Evolutionary conservation across 257 asterid genomes (phyloP).

Genomic region (Agastache rugosa): DNA sequence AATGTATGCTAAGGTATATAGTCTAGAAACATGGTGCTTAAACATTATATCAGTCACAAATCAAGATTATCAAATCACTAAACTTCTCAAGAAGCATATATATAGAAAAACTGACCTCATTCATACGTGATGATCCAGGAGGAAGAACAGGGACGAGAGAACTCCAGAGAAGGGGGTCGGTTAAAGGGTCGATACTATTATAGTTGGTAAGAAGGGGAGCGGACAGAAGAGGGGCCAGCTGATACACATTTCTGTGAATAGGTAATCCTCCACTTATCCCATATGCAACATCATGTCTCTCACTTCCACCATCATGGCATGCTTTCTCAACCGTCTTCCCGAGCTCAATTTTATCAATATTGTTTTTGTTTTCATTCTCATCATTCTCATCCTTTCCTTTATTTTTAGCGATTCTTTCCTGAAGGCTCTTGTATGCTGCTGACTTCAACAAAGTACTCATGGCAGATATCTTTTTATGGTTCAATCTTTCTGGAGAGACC

Average conservation of each 20-base stretch:
- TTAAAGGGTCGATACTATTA: conserved; percentile 68
- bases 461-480: conserved; percentile 68
- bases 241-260: conserved; percentile 62
- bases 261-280: conserved; percentile 67
- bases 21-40: conserved; percentile 2
- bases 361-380: conserved; percentile 75
- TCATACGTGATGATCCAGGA: conserved; percentile 66
- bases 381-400: conserved; percentile 73
- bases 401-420: conserved; percentile 69
- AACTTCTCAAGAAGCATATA: conserved; percentile 18
- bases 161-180: conserved; percentile 88
- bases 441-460: conserved; percentile 79
- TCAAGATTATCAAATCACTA: conserved; percentile 14
- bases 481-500: conserved; percentile 60
- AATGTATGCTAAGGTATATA: background rate
- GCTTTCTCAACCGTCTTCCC: conserved; percentile 73
- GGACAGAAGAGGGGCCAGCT: conserved; percentile 70
- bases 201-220: conserved; percentile 84
- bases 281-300: conserved; percentile 64
- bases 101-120: conserved; percentile 65
- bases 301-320: conserved; percentile 59
- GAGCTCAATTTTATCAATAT: conserved; percentile 50
- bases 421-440: conserved; percentile 79
- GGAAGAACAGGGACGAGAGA: conserved; percentile 76
- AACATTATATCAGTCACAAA: background rate